Conservation (phyloP, 2,329 filamentous ascomycete genomes). For the Harringtonia aguacate region DNA sequence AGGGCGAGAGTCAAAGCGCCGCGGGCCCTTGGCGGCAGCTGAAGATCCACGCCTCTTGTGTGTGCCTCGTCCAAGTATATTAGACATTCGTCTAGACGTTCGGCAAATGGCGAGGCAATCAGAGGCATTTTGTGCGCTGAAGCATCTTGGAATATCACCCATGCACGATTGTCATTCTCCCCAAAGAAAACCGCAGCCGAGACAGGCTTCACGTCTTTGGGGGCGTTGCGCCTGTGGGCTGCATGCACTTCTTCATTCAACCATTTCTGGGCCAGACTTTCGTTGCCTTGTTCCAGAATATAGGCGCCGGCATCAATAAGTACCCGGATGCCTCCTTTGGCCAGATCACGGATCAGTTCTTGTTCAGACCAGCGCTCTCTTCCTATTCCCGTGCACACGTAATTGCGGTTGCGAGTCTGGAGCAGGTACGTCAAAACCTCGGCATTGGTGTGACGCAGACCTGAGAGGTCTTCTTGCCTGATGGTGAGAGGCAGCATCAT, state of each 20-base stretch:
- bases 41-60: constrained; percentile 49
- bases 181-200: constrained; percentile 46
- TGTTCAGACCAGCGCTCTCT: constrained; percentile 30
- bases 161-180: constrained; percentile 1
- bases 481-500: constrained; percentile 50
- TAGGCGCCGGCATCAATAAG: constrained; percentile 56
- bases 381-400: constrained; percentile 23
- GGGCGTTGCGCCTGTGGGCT: no score
- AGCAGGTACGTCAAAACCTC: constrained; percentile 51
- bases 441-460: constrained; percentile 49
- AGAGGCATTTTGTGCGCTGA: neutral
- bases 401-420: constrained; percentile 36
- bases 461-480: constrained; percentile 45
- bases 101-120: constrained; percentile 4
- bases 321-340: constrained; percentile 29
- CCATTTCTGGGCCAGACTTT: constrained; percentile 37
- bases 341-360: constrained; percentile 30
- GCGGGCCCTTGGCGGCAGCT: constrained; percentile 32
- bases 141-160: constrained; percentile 3
- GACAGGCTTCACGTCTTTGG: no score
- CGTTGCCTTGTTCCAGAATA: constrained; percentile 51
- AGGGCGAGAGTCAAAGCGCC: constrained; percentile 47
- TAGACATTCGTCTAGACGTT: constrained; percentile 28
- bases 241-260: constrained; percentile 31
- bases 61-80: constrained; percentile 53